Conservation (phyloP, 768 basidiomycete genomes). For the Mrakia blollopis region DNA sequence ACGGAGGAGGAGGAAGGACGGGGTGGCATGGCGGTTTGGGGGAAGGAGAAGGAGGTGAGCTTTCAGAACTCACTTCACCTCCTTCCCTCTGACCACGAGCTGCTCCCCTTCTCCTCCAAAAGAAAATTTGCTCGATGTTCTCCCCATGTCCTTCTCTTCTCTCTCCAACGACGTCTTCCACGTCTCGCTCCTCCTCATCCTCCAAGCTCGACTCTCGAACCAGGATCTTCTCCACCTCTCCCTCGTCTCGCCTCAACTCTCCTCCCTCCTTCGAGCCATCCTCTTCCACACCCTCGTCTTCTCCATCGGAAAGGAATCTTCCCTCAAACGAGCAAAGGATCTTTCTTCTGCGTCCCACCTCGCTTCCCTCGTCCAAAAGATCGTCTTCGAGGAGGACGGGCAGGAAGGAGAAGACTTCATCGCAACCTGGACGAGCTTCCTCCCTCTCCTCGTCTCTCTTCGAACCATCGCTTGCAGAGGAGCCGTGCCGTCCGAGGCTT, state of each 20-base stretch:
- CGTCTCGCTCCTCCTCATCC: neutral
- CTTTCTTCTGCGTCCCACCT: neutral
- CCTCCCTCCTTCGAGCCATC: constrained; percentile 5
- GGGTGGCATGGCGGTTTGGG: neutral
- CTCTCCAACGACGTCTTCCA: neutral
- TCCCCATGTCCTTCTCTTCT: neutral
- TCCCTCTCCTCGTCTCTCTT: neutral
- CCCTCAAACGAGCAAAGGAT: neutral
- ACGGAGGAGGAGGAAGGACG: no score
- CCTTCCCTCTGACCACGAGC: neutral
- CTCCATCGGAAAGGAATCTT: neutral
- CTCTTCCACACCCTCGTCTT: neutral
- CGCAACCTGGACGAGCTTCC: neutral
- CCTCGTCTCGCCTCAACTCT: neutral
- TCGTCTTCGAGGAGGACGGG: neutral
- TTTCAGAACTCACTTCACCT: neutral
- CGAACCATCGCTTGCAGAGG: neutral
- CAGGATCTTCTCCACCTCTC: neutral
- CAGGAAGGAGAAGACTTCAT: neutral
- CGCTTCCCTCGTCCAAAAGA: neutral
- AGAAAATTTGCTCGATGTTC: neutral
- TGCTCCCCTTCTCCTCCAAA: neutral
- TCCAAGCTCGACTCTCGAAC: neutral
- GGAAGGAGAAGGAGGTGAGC: neutral
- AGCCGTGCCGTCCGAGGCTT: neutral